Evolutionary conservation across 768 basidiomycete genomes (phyloP).

Genomic region (Crucibulum laeve): DNA sequence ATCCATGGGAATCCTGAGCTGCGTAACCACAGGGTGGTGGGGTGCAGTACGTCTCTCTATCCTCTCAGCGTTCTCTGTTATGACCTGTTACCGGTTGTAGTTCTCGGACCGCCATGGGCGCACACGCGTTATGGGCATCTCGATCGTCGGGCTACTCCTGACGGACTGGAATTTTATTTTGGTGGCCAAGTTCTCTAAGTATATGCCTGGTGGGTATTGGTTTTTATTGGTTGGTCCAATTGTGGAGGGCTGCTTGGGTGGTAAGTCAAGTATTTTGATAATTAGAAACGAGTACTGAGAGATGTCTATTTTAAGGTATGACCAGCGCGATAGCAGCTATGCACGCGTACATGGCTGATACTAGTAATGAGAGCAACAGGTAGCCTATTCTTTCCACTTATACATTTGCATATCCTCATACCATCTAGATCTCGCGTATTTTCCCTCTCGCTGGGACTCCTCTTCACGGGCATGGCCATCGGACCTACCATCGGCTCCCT

Average conservation of each 20-base stretch:
- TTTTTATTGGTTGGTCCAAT: slow-evolving; percentile 64
- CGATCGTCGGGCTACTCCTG: slow-evolving; percentile 54
- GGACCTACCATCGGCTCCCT: slow-evolving; percentile 74
- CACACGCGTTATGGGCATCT: slow-evolving; percentile 56
- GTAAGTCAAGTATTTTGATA: slow-evolving; percentile 30
- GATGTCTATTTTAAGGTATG: slow-evolving; percentile 35
- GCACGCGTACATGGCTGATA: slow-evolving; percentile 71
- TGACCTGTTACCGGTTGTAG: slow-evolving; percentile 22
- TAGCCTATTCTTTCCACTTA: slow-evolving; percentile 15
- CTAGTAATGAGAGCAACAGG: slow-evolving; percentile 51
- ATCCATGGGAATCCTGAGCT: slow-evolving; percentile 67
- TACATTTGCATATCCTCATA: slow-evolving; percentile 5
- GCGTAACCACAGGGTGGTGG: slow-evolving; percentile 85
- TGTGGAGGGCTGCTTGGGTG: slow-evolving; percentile 69
- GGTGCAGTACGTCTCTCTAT: slow-evolving; percentile 51
- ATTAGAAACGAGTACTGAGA: slow-evolving; percentile 8
- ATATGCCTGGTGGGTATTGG: slow-evolving; percentile 79
- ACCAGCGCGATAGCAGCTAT: slow-evolving; percentile 43
- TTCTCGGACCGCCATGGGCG: slow-evolving; percentile 79
- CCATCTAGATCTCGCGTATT: slow-evolving; percentile 54
- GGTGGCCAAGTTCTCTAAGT: slow-evolving; percentile 52
- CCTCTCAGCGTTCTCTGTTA: neutral
- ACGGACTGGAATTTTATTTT: slow-evolving; percentile 65
- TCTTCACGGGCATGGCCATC: slow-evolving; percentile 70
- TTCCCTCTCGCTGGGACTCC: slow-evolving; percentile 60